A percentile compares a stretch with the other conserved stretches of the same genome.
Evolutionary conservation across 768 basidiomycete species (phyloP).

Genomic region (Boletellus sp.): DNA sequence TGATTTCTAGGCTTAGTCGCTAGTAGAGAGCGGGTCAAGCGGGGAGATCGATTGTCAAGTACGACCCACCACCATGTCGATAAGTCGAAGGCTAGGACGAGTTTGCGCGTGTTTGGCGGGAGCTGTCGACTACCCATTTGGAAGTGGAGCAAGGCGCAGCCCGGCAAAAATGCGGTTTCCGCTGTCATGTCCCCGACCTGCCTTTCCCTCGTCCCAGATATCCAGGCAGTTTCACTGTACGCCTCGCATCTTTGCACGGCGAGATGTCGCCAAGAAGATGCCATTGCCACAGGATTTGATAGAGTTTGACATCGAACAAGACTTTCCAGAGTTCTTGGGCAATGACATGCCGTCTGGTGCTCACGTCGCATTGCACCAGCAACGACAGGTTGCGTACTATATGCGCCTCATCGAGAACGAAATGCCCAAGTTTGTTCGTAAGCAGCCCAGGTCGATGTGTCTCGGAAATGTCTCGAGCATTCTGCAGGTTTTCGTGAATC

Average conservation of each 20-base stretch:
- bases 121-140: not conserved
- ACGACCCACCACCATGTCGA: conserved; percentile 50
- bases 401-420: conserved; percentile 86
- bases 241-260: conserved; percentile 13
- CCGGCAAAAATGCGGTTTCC: conserved; percentile 20
- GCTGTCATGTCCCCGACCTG: conserved; percentile 15
- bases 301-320: conserved; percentile 36
- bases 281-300: conserved; percentile 40
- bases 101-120: conserved; percentile 26
- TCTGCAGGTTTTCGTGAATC: conserved; percentile 73
- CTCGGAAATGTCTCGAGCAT: conserved; percentile 6
- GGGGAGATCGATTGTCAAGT: not conserved
- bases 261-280: conserved; percentile 17
- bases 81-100: conserved; percentile 3
- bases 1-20: conserved; percentile 64
- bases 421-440: conserved; percentile 83
- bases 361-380: conserved; percentile 69
- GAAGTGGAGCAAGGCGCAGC: not conserved
- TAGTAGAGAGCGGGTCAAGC: conserved; percentile 20
- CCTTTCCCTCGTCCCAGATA: conserved; percentile 5
- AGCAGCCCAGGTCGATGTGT: conserved; percentile 18
- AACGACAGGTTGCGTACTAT: conserved; percentile 72
- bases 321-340: conserved; percentile 26
- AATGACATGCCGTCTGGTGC: conserved; percentile 69
- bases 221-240: conserved; percentile 27